Evolutionary conservation across 2,329 filamentous ascomycete genomes (phyloP), one percentile per base, ranked within the genome.

Genomic region (Akanthomyces uredinophilus): DNA sequence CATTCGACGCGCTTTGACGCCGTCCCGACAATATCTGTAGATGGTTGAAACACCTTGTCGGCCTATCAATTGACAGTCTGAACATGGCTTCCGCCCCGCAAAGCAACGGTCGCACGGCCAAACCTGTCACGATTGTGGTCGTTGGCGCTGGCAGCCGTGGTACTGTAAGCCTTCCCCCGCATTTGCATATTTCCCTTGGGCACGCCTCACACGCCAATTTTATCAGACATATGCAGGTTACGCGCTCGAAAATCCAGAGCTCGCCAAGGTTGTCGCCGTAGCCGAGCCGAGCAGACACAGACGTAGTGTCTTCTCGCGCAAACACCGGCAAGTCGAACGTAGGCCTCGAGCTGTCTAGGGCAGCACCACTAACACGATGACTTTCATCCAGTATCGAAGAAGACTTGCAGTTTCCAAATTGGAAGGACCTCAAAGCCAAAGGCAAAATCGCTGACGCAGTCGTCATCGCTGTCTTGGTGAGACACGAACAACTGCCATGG

Each of bases 91-190:
- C 51, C 11, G 27, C 51, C n/a, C 10, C 50, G 59, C 29, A n/a
- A 39, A 52, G 39, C 24, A 60, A 50, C 50, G 55, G 53, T 43
- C n/a, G 51, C 20, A 7, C 32, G n/a, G 32, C 41, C 5, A 49
- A 57, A 7, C 61, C 53, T 13, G 62, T 65, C 16, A 64, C 64
- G 11, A 64, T 65, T 47, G 64, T 58, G 5, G 62, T 65, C 10
- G 62, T 65, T 5, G 64, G 64, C 44, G 64, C 64, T 5, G 64
- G 64, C 27, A 64, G 62, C 44, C 62, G 64, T 49, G 64, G 64
- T 14, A 57, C 60, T 29, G 62, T 64, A 51, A 35, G 64, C 43
- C 49, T 55, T 5, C 22, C 51, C 2, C 32, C 27, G 44, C 32
- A 55, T 32, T 29, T 41, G 22, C 20, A 13, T 43, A 18, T 43